These are phyloP conservation scores for Lippia alba DNA, from an alignment of 305 asterid genomes.

Conservation along the genomic window DNA sequence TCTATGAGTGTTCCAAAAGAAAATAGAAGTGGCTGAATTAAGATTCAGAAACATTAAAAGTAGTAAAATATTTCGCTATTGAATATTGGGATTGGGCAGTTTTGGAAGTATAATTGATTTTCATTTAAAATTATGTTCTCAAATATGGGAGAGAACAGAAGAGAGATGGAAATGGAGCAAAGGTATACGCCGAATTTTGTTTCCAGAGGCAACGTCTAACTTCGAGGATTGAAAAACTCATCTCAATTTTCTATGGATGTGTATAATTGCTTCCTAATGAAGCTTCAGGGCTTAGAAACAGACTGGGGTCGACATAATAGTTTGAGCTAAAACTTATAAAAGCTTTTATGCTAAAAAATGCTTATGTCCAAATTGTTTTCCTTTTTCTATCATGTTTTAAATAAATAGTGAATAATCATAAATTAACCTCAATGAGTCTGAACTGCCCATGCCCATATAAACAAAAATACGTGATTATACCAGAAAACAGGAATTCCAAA, in stretches of 20 bases:
- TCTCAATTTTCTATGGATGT: neutral
- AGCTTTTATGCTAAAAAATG: neutral
- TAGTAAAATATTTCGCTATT: too few relatives aligned
- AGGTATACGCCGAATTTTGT: neutral
- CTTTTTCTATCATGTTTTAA: neutral
- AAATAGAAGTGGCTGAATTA: too few relatives aligned
- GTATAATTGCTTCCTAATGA: neutral
- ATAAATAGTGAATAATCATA: neutral
- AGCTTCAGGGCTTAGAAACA: neutral
- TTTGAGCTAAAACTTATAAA: neutral
- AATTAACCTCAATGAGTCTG: neutral
- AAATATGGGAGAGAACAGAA: neutral
- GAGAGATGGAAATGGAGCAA: neutral
- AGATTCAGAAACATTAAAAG: too few relatives aligned
- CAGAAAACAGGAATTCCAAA: neutral
- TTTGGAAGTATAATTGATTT: too few relatives aligned
- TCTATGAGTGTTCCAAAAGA: too few relatives aligned
- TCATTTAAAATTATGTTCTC: neutral
- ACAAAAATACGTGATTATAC: neutral
- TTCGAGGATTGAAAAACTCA: too few relatives aligned
- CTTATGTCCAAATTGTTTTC: neutral
- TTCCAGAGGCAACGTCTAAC: neutral
- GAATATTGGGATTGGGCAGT: too few relatives aligned
- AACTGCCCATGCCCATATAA: slow-evolving; percentile 3
- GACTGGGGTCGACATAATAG: neutral